Evolutionary conservation across 2,329 filamentous ascomycete species (phyloP).

Genomic region (Cladosporium sp.): DNA sequence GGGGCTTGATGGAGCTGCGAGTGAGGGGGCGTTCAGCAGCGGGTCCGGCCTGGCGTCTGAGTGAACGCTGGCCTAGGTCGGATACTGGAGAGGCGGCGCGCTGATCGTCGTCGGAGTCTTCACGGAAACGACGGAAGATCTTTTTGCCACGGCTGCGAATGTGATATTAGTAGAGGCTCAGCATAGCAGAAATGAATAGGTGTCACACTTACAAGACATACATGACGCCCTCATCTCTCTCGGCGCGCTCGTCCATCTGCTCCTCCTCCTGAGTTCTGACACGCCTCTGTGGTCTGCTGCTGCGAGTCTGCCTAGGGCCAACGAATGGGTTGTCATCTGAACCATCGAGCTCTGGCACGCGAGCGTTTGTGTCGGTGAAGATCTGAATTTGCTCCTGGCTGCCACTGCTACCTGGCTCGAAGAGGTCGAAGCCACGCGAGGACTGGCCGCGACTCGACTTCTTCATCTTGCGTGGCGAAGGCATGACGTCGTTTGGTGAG

Average conservation of each 20-base stretch:
- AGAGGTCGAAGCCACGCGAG: constrained; percentile 55
- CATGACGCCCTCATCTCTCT: constrained; percentile 70
- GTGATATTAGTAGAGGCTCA: constrained; percentile 28
- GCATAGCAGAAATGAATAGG: constrained; percentile 6
- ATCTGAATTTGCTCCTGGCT: constrained; percentile 58
- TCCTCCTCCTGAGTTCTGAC: constrained; percentile 56
- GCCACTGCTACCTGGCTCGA: constrained; percentile 51
- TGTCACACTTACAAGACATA: constrained; percentile 70
- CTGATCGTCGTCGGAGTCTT: constrained; percentile 37
- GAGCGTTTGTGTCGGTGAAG: constrained; percentile 77
- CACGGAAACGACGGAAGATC: constrained; percentile 68
- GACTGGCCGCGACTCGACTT: constrained; percentile 23
- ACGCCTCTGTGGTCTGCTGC: constrained; percentile 43
- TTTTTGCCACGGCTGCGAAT: constrained; percentile 71
- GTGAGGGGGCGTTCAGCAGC: constrained; percentile 55
- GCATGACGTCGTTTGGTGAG: constrained; percentile 59
- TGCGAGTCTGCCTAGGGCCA: constrained; percentile 45
- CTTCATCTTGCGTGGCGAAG: constrained; percentile 56
- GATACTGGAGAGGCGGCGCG: constrained; percentile 6
- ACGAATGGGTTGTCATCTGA: constrained; percentile 73
- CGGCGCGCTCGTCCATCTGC: constrained; percentile 62
- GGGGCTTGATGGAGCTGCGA: constrained; percentile 69
- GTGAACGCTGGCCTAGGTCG: constrained; percentile 26
- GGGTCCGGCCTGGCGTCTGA: constrained; percentile 41
- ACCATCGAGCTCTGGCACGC: constrained; percentile 66